Evolutionary conservation across 495 filamentous ascomycete genomes (phyloP).

Genomic region (Evernia prunastri): DNA sequence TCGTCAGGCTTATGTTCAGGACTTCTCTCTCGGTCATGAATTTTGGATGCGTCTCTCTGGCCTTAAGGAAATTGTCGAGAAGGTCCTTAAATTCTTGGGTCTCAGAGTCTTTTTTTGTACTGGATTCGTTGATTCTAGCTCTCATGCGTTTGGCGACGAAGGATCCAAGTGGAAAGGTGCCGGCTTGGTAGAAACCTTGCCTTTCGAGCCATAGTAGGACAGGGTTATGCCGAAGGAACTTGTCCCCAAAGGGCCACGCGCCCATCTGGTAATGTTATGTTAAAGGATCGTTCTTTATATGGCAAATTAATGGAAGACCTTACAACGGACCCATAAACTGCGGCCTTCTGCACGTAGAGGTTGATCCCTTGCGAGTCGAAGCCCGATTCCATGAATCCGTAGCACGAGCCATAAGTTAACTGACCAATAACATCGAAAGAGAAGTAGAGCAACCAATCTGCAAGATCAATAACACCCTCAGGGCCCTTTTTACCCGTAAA

Average conservation of each 20-base stretch:
- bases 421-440: conserved; percentile 68
- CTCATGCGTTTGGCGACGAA: conserved; percentile 54
- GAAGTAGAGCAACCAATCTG: conserved; percentile 70
- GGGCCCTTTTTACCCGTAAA: conserved; percentile 44
- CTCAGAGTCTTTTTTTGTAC: too few relatives aligned
- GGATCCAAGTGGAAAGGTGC: conserved; percentile 53
- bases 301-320: too few relatives aligned
- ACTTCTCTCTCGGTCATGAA: conserved; percentile 61
- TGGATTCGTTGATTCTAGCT: conserved; percentile 35
- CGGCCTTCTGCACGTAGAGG: too few relatives aligned
- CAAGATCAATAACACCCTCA: conserved; percentile 52
- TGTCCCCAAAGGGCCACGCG: too few relatives aligned
- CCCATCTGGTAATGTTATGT: too few relatives aligned
- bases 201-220: conserved; percentile 33
- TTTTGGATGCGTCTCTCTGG: conserved; percentile 43
- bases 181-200: conserved; percentile 37
- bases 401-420: conserved; percentile 55
- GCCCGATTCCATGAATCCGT: conserved; percentile 44
- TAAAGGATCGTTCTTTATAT: too few relatives aligned
- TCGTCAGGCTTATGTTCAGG: conserved; percentile 57
- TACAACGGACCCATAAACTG: too few relatives aligned
- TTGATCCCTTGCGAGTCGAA: too few relatives aligned
- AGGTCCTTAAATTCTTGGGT: conserved; percentile 32
- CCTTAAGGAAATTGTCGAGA: conserved; percentile 42
- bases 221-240: conserved; percentile 47